Evolutionary conservation across 306 rosid species (phyloP).

Genomic region (Senna siamea): DNA sequence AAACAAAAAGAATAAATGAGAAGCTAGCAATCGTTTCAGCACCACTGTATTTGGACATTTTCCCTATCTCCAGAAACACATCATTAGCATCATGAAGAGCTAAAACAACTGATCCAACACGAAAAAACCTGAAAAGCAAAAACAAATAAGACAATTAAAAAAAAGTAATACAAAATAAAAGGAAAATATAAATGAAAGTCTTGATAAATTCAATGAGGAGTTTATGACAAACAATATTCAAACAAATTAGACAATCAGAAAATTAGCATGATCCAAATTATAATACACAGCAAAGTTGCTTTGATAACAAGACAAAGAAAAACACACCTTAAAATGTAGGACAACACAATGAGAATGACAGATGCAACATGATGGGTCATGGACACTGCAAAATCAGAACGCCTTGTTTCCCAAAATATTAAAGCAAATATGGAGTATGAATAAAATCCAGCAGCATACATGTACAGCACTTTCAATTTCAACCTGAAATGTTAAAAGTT

Average conservation of each 20-base stretch:
- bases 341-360: constrained; percentile 73
- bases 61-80: constrained; percentile 90
- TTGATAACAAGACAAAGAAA: constrained; percentile 35
- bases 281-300: constrained; percentile 32
- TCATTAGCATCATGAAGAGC: constrained; percentile 96
- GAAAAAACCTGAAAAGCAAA: constrained; percentile 74
- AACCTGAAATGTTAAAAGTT: constrained; percentile 63
- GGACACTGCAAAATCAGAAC: constrained; percentile 91
- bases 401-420: constrained; percentile 94
- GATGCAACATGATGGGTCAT: constrained; percentile 95
- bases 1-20: constrained; percentile 79
- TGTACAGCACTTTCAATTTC: constrained; percentile 82
- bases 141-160: constrained; percentile 18
- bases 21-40: constrained; percentile 77
- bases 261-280: constrained; percentile 11
- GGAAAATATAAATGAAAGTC: constrained; percentile 12
- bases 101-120: constrained; percentile 88
- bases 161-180: neutral
- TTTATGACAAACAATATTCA: constrained; percentile 11
- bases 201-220: constrained; percentile 22
- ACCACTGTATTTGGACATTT: constrained; percentile 93
- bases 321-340: constrained; percentile 77
- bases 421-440: constrained; percentile 92
- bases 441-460: constrained; percentile 93
- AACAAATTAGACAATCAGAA: constrained; percentile 15